phyloP scores from a whole-genome alignment of 2,329 filamentous ascomycete genomes.

The Fusarium brachygibbosum region DNA sequence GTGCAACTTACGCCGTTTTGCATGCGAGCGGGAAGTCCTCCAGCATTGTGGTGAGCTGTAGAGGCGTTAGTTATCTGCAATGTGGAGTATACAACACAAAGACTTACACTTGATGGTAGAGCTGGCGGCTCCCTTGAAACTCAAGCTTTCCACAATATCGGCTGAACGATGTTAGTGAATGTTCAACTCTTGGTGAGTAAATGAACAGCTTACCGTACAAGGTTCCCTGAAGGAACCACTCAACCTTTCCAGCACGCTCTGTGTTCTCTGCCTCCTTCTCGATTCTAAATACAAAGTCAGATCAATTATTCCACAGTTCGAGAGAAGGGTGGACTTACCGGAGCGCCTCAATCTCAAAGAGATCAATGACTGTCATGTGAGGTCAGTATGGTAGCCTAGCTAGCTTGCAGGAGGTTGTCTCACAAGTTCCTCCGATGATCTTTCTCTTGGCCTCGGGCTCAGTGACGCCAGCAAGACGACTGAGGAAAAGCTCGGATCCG shows the following conservation, averaged over 20 bases:
- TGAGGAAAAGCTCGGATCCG: slow-evolving; percentile 81
- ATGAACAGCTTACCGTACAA: slow-evolving; percentile 65
- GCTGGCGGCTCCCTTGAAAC: slow-evolving; percentile 34
- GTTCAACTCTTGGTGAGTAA: not conserved
- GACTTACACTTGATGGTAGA: slow-evolving; percentile 62
- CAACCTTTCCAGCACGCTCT: slow-evolving; percentile 66
- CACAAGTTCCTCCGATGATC: slow-evolving; percentile 81
- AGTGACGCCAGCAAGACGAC: slow-evolving; percentile 77
- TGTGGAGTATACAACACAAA: not conserved
- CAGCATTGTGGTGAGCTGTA: slow-evolving; percentile 38
- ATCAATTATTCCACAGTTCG: slow-evolving; percentile 5
- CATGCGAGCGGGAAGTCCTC: slow-evolving; percentile 48
- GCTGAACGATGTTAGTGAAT: slow-evolving; percentile 12
- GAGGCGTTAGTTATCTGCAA: not conserved
- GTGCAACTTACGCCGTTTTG: slow-evolving; percentile 27
- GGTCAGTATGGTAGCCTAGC: not conserved
- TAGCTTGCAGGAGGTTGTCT: slow-evolving; percentile 12
- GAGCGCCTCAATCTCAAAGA: slow-evolving; percentile 36
- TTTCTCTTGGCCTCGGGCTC: slow-evolving; percentile 92
- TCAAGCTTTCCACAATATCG: slow-evolving; percentile 59
- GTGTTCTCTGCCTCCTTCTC: slow-evolving; percentile 78
- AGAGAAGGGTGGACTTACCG: slow-evolving; percentile 7
- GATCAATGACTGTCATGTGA: slow-evolving; percentile 18
- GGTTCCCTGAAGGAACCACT: slow-evolving; percentile 90
- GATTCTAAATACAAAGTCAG: slow-evolving; percentile 60